Conservation (phyloP, 2,329 filamentous ascomycete genomes). For the Metarhizium rileyi region DNA sequence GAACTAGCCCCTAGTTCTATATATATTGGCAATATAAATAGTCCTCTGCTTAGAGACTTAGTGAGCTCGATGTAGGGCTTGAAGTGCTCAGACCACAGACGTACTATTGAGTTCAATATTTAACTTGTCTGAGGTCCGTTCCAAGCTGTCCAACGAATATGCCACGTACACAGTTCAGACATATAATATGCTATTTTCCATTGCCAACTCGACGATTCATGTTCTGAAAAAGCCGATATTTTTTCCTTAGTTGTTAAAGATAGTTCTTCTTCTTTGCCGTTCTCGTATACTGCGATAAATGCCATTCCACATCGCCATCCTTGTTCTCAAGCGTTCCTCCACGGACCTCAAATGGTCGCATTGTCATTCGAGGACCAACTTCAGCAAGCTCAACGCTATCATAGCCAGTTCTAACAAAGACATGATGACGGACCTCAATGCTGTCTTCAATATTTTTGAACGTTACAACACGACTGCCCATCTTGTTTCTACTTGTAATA, state of each 20-base stretch:
- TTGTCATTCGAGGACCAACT: conserved; percentile 93
- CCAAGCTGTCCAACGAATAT: neutral
- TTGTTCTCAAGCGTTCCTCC: conserved; percentile 88
- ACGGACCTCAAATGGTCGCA: conserved; percentile 88
- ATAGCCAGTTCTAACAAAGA: conserved; percentile 89
- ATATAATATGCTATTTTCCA: neutral
- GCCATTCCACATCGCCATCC: conserved; percentile 94
- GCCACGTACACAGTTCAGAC: neutral
- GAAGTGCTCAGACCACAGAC: neutral
- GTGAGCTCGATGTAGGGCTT: neutral
- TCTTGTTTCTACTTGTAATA: conserved; percentile 58
- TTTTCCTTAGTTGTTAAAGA: neutral
- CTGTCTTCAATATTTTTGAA: conserved; percentile 92
- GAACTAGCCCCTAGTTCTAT: neutral
- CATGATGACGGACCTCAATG: conserved; percentile 73
- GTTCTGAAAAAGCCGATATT: neutral
- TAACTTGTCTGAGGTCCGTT: neutral
- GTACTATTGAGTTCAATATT: neutral
- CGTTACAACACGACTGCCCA: conserved; percentile 82
- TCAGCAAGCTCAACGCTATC: conserved; percentile 83
- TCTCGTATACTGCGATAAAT: conserved; percentile 87
- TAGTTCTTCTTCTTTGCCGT: conserved; percentile 80
- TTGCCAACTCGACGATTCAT: neutral
- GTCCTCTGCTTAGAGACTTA: neutral
- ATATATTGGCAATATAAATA: neutral